These are phyloP conservation scores for Lithocarpus polystachyus DNA, from an alignment of 306 rosid genomes.

Conservation along the genomic window DNA sequence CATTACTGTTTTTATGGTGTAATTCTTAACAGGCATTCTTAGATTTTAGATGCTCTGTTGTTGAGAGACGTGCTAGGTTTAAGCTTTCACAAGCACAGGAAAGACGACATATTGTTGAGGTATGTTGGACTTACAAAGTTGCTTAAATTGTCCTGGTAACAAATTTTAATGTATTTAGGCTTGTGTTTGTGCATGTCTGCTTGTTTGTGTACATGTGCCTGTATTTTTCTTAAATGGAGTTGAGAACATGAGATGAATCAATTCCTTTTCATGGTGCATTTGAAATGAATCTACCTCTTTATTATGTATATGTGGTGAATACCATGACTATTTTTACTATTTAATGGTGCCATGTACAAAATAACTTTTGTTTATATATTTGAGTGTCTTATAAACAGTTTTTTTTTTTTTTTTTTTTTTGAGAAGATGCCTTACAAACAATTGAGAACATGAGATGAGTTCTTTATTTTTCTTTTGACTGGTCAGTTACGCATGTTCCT, in stretches of 20 bases:
- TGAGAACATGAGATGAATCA: neutral
- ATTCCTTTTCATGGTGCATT: conserved; percentile 1
- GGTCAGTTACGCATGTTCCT: too few species aligned
- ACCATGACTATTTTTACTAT: neutral
- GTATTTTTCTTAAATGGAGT: neutral
- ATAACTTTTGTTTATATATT: neutral
- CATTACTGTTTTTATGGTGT: neutral
- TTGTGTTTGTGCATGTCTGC: neutral
- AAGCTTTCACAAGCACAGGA: conserved; percentile 80
- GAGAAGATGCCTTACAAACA: neutral
- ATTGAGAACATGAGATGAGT: neutral
- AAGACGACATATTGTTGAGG: conserved; percentile 89
- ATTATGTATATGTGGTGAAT: neutral
- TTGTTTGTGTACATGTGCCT: neutral
- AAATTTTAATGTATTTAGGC: neutral
- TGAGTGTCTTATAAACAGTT: neutral
- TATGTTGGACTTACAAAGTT: conserved; percentile 17
- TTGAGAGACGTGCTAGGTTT: conserved; percentile 87
- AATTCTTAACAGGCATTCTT: conserved; percentile 62
- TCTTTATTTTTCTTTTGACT: neutral
- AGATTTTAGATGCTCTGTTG: conserved; percentile 86
- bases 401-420: too few species aligned
- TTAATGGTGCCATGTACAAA: neutral
- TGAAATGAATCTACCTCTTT: conserved; percentile 2
- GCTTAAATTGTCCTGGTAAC: neutral